Base-by-base conservation (phyloP, 805 yeast species). In the Priceomyces haplophilus region DNA sequence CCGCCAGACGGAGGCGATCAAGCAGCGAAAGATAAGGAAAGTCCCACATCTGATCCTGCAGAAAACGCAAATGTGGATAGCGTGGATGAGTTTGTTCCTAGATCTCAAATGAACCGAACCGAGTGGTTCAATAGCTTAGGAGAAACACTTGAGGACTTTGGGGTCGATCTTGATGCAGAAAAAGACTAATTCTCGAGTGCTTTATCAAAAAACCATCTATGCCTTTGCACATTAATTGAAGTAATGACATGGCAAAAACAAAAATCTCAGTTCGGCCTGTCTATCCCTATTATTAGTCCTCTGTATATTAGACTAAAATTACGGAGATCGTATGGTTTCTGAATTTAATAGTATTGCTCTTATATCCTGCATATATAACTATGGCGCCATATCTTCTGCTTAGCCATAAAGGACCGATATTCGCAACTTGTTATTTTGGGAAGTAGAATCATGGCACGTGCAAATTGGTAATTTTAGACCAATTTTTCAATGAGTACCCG, bases 141-240 rank as follows among this genome's bases (percentile, higher is more conserved):
- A n/a, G 97, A 91, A 55, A 75, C 76, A 10, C 65, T 91, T 36
- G 76, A 75, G 31, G 97, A 88, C 62, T 90, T 80, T 59, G 98
- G 98, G 0, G 98, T 91, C 2, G 97, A 90, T 56, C 45, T 77
- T 6, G 84, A 79, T 1, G 80, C 81, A 2, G 89, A 82, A 52
- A 70, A 62, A 38, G 52, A 51, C 11, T 12, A 27, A n/a, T 27
- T n/a, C n/a, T n/a, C n/a, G n/a, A n/a, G n/a, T n/a, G n/a, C n/a
- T n/a, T n/a, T n/a, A n/a, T n/a, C n/a, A n/a, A n/a, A n/a, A 7
- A 59, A 54, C 30, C n/a, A n/a, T n/a, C n/a, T n/a, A n/a, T n/a
- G n/a, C n/a, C 54, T n/a, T n/a, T n/a, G n/a, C n/a, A n/a, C n/a
- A n/a, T n/a, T n/a, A n/a, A n/a, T n/a, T n/a, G n/a, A n/a, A n/a